These are phyloP conservation scores for Komagataella populi DNA, from an alignment of 805 yeast species.

Conservation along the genomic window DNA sequence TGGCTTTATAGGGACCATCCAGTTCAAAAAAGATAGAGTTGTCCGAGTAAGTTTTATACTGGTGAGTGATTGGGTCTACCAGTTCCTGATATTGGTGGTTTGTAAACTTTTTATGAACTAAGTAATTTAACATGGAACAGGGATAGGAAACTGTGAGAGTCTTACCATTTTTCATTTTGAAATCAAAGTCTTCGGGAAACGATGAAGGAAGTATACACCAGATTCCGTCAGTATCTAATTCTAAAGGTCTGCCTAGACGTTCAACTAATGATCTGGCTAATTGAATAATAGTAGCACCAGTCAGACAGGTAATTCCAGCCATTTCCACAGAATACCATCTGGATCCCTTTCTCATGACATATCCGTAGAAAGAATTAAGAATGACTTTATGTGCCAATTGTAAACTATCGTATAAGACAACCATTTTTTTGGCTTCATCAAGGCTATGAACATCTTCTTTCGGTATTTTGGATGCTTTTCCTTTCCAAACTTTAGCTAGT, in stretches of 20 bases:
- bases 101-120: slow-evolving; percentile 84
- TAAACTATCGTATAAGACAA: slow-evolving; percentile 83
- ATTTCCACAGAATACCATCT: slow-evolving; percentile 99
- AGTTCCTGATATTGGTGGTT: slow-evolving; percentile 90
- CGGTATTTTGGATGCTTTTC: slow-evolving; percentile 46
- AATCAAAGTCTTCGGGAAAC: slow-evolving; percentile 79
- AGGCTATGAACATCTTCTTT: slow-evolving; percentile 41
- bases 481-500: slow-evolving; percentile 88
- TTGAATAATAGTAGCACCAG: slow-evolving; percentile 96
- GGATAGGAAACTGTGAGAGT: slow-evolving; percentile 75
- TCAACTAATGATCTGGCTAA: slow-evolving; percentile 91
- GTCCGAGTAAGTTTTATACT: slow-evolving; percentile 71
- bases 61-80: slow-evolving; percentile 51
- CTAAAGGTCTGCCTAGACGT: slow-evolving; percentile 87
- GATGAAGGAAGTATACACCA: slow-evolving; percentile 96
- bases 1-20: slow-evolving; percentile 96
- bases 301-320: slow-evolving; percentile 98
- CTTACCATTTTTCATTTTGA: slow-evolving; percentile 67
- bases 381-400: slow-evolving; percentile 97
- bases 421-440: slow-evolving; percentile 92
- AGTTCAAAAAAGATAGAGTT: slow-evolving; percentile 96
- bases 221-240: slow-evolving; percentile 96
- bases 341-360: slow-evolving; percentile 98
- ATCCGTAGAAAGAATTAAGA: slow-evolving; percentile 92
- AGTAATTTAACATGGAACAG: slow-evolving; percentile 88